Base-by-base conservation (phyloP, 2,329 filamentous ascomycete genomes). In the Lasiodiplodia gonubiensis region DNA sequence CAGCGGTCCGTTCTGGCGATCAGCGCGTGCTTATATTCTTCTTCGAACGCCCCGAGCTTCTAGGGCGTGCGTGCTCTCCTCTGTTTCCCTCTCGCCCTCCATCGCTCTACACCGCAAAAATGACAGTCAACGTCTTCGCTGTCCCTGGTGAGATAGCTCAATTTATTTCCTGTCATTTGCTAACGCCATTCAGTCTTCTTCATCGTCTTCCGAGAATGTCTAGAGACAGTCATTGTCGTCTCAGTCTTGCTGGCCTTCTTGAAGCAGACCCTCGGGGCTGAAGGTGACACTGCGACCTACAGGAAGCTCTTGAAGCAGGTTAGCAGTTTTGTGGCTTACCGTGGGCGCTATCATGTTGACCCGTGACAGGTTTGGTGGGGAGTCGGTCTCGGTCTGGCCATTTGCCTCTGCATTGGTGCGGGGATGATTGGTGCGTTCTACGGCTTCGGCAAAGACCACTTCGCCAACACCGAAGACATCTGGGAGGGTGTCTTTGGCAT, bases 171-270 rank as follows among this genome's bases (percentile, higher is more conserved):
- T 46, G 6, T 46, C 2, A 21, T 33, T 21, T 39, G 12, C 55
- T 60, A 12, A 60, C 55, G 3, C 10, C 11, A 2, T 18, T 6
- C 60, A 84, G 88, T 97, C 67, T 97, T 97, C 82, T 94, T 97
- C 82, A 92, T 97, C 77, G 89, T 92, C 80, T 95, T 97, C 77
- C 89, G 93, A 75, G 93, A 97, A 81, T 88, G 89, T 51, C 83
- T 97, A 57, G 93, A 97, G 82, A 91, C 90, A 0, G 89, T 87
- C 74, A 93, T 97, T 75, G 92, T 97, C 72, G 88, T 96, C 69
- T 94, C 93, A 0, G 90, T 96, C n/a, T 83, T 97, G 39, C 86
- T 97, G 49, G 88, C 92, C 25, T 96, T 94, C 77, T 82, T 96
- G 68, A 95, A 94, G 78, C 91, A 95, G 77, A 92, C 90, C 3